Evolutionary conservation across 2,329 filamentous ascomycete genomes (phyloP), one percentile per base, ranked within the genome.

Genomic region (Verticillium nonalfalfae): DNA sequence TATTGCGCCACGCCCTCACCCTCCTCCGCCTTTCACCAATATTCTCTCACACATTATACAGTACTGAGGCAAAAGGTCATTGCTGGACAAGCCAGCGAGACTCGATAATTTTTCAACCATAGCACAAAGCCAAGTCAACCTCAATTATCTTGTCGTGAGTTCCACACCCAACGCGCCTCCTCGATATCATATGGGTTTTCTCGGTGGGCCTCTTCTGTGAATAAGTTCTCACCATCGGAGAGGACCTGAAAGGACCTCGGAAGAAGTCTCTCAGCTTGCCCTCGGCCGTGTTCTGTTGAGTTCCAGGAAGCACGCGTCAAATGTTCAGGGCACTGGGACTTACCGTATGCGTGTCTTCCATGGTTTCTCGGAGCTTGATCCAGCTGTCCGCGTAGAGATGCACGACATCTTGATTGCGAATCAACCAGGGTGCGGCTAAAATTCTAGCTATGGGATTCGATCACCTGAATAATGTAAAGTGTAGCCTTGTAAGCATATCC

Each of bases 21-120:
- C 21, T 38, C 36, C 50, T 39, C 52, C 45, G 33, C 10, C 14
- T 45, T 15, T 9, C 26, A 31, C 26, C 35, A 31, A 52, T 34
- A n/a, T 33, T 7, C 35, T 9, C 57, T 62, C 14, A 39, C 55
- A 33, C 31, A 50, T n/a, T 40, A 35, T 56, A 57, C 31, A 79
- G 78, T 79, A 58, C 63, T 79, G 61, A 73, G 78, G 63, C 75
- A 78, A 65, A 80, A 79, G 67, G 73, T 76, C 45, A 75, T 80
- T 74, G 74, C 76, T 34, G 58, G 34, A 55, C 38, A 63, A 56
- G 33, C 35, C n/a, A 40, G 50, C 15, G 61, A 58, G 18, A 31
- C 26, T n/a, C 15, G 58, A 11, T 31, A 57, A 55, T 50, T 59
- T 35, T 15, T 34, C 9, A 7, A n/a, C 15, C 13, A 7, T 45